phyloP scores from a whole-genome alignment of 108 stramenopile species.

The Nitzschia inconspicua region DNA sequence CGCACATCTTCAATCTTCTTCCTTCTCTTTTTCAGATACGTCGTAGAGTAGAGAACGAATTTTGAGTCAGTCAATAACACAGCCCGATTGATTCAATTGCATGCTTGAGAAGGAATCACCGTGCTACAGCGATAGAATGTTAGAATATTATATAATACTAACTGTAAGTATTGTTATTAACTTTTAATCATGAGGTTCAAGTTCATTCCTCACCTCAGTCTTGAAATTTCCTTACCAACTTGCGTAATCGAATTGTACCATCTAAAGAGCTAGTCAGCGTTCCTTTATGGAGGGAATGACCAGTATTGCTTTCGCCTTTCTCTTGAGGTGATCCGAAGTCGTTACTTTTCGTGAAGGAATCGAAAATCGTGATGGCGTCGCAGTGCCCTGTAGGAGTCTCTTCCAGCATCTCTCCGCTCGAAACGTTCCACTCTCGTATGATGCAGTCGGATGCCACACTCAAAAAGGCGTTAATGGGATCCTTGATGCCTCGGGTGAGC shows the following conservation, averaged over 20 bases:
- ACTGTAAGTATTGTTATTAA: too few relatives aligned
- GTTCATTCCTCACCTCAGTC: background rate
- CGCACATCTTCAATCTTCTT: too few relatives aligned
- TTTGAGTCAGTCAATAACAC: too few relatives aligned
- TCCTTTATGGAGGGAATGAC: conserved; percentile 32
- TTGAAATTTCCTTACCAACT: conserved; percentile 23
- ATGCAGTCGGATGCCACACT: conserved; percentile 68
- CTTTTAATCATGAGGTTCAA: too few relatives aligned
- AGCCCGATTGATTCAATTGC: too few relatives aligned
- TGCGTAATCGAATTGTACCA: conserved; percentile 74
- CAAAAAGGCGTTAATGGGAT: conserved; percentile 37
- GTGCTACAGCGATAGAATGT: too few relatives aligned
- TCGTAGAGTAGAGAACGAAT: too few relatives aligned
- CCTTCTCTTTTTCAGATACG: too few relatives aligned
- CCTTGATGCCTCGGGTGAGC: conserved; percentile 14
- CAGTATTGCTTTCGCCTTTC: conserved; percentile 16
- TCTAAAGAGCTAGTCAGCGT: conserved; percentile 77
- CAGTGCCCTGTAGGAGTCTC: conserved; percentile 51
- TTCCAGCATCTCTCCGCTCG: conserved; percentile 45
- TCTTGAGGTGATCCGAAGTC: conserved; percentile 29
- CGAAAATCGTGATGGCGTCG: conserved; percentile 62
- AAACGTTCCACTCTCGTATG: conserved; percentile 77
- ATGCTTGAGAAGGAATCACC: too few relatives aligned
- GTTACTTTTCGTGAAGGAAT: conserved; percentile 16
- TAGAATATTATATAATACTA: too few relatives aligned